Evolutionary conservation across 805 yeast species (phyloP).

Genomic region (Metschnikowia similis): DNA sequence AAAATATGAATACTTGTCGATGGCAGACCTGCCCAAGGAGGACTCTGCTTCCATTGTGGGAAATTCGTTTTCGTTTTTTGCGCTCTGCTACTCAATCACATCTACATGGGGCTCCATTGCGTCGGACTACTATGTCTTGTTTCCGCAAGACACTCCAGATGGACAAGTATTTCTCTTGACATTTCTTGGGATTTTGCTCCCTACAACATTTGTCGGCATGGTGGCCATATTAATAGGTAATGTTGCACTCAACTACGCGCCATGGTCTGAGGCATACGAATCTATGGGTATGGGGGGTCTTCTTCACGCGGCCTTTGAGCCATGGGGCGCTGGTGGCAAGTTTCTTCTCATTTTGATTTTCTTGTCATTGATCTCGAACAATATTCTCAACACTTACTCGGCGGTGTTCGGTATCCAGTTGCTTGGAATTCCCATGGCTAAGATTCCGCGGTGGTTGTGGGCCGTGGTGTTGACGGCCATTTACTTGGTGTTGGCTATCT

Average conservation of each 20-base stretch:
- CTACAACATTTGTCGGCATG: conserved; percentile 72
- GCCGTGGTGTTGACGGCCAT: conserved; percentile 58
- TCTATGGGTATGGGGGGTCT: conserved; percentile 72
- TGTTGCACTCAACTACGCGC: conserved; percentile 52
- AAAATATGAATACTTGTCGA: conserved; percentile 34
- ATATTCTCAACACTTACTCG: conserved; percentile 75
- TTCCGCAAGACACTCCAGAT: conserved; percentile 68
- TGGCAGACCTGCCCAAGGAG: conserved; percentile 16
- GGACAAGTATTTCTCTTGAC: conserved; percentile 55
- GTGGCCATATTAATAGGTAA: conserved; percentile 69
- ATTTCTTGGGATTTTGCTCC: conserved; percentile 60
- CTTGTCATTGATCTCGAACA: conserved; percentile 75
- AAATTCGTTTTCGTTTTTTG: conserved; percentile 67
- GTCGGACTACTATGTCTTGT: conserved; percentile 75
- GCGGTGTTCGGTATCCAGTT: conserved; percentile 78
- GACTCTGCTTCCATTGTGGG: conserved; percentile 47
- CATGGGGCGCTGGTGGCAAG: conserved; percentile 80
- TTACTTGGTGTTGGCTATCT: conserved; percentile 67
- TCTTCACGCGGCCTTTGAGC: conserved; percentile 54
- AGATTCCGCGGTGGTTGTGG: conserved; percentile 76
- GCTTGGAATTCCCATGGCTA: conserved; percentile 48
- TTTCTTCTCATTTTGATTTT: conserved; percentile 66
- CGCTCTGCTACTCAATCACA: conserved; percentile 71
- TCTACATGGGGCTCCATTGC: conserved; percentile 89
- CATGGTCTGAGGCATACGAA: conserved; percentile 57